Base-by-base conservation (phyloP, 2,329 filamentous ascomycete species). In the Fusarium guadeloupense region DNA sequence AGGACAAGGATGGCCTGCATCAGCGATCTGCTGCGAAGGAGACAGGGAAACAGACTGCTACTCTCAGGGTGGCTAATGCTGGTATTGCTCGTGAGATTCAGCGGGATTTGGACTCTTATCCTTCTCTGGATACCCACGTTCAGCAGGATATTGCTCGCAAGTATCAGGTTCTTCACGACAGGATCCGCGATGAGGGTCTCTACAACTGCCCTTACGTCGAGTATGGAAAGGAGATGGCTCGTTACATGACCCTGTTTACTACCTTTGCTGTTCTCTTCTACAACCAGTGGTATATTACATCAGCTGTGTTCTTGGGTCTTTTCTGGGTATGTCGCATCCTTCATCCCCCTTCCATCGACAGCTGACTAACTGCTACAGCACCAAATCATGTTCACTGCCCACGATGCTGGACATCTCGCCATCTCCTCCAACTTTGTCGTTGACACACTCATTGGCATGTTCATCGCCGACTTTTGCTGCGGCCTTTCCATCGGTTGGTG, bases 401-500 rank as follows among this genome's bases (percentile, higher is more conserved):
- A 89, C 68, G 87, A 89, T 65, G 86, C 85, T 9, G 86, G 85
- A 4, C 87, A 89, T 67, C 77, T 81, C 23, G 85, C 84, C 56
- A 89, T 89, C 57, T 87, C 86, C 0, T 78, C 82, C 56, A 83
- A 83, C 69, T 88, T 87, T 61, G 74, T 80, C 3, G 64, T 77
- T 16, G 86, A 89, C 69, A 86, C 83, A 0, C 68, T 87, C 5
- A 85, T 89, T 49, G 86, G 81, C 41, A 81, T 87, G 55, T 86
- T 88, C 65, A 78, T 89, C 30, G 86, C 84, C 39, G 85, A 89
- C 68, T 87, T 88, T 66, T 85, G 85, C 76, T 87, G 86, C 60
- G 86, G 86, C 30, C 77, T 89, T 16, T 87, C 84, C 4, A 85
- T 89, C 48, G 86, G 86, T 16, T 89, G 86, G 86, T 89, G 86